These are phyloP conservation scores for Caloboletus firmus DNA, from an alignment of 1,284 basidiomycete species.

Conservation along the genomic window DNA sequence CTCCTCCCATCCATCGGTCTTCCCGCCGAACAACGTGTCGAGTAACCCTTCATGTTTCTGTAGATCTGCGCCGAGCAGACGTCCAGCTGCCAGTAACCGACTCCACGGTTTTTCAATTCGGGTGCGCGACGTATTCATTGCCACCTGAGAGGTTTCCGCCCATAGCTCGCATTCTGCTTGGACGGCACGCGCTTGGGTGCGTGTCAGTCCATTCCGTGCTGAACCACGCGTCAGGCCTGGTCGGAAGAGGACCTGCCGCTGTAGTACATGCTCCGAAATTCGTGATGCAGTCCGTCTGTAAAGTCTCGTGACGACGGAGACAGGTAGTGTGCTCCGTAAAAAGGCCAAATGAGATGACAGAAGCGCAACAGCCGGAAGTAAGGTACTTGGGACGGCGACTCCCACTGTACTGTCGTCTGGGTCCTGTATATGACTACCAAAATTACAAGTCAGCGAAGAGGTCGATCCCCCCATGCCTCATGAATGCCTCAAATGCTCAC, in stretches of 20 bases:
- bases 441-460: conserved; percentile 4
- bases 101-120: conserved; percentile 73
- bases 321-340: conserved; percentile 61
- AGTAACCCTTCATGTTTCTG: conserved; percentile 12
- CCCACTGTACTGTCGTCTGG: conserved; percentile 39
- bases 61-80: conserved; percentile 57
- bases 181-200: conserved; percentile 54
- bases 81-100: conserved; percentile 64
- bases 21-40: conserved; percentile 17
- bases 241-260: conserved; percentile 79
- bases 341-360: conserved; percentile 72
- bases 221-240: conserved; percentile 54
- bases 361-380: conserved; percentile 70
- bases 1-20: conserved; percentile 30
- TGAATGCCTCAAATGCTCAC: conserved; percentile 30
- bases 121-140: conserved; percentile 42
- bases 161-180: conserved; percentile 74
- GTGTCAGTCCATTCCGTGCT: conserved; percentile 26
- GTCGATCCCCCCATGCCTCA: neutral
- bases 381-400: conserved; percentile 59
- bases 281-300: conserved; percentile 71
- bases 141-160: conserved; percentile 69
- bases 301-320: conserved; percentile 51
- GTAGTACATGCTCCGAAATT: conserved; percentile 72
- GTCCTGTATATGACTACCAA: conserved; percentile 22